Evolutionary conservation across 2,329 filamentous ascomycete species (phyloP).

Genomic region (Claviceps sp.): DNA sequence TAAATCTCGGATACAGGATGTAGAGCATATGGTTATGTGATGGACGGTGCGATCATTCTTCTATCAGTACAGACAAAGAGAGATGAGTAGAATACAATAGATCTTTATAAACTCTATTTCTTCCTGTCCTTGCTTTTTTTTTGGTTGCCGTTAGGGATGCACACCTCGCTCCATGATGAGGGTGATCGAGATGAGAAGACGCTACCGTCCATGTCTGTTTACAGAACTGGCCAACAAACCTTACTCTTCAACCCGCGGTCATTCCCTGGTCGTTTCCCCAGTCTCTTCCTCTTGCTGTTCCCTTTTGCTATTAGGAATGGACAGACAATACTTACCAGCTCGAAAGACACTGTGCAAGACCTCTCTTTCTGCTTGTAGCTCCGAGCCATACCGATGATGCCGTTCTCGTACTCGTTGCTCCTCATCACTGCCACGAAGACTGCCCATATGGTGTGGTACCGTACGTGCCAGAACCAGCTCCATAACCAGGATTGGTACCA

Average conservation of each 20-base stretch:
- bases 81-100: too few relatives aligned
- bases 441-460: constrained; percentile 35
- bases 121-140: too few relatives aligned
- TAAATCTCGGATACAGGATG: too few relatives aligned
- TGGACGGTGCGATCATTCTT: too few relatives aligned
- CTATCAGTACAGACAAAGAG: too few relatives aligned
- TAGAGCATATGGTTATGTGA: too few relatives aligned
- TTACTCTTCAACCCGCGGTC: not conserved
- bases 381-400: constrained; percentile 3
- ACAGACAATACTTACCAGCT: constrained; percentile 2
- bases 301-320: not conserved
- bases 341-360: not conserved
- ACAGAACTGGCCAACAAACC: too few relatives aligned
- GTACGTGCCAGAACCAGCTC: constrained; percentile 34
- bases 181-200: too few relatives aligned
- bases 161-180: too few relatives aligned
- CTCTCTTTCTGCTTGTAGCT: not conserved
- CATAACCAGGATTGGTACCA: constrained; percentile 53
- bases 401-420: not conserved
- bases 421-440: constrained; percentile 31
- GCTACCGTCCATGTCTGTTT: too few relatives aligned
- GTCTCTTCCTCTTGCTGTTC: not conserved
- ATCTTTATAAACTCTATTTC: too few relatives aligned
- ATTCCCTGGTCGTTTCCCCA: not conserved
- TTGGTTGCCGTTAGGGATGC: too few relatives aligned